These are phyloP conservation scores for Ceratobasidium sp. DNA, from an alignment of 1,284 basidiomycete genomes.

Conservation along the genomic window DNA sequence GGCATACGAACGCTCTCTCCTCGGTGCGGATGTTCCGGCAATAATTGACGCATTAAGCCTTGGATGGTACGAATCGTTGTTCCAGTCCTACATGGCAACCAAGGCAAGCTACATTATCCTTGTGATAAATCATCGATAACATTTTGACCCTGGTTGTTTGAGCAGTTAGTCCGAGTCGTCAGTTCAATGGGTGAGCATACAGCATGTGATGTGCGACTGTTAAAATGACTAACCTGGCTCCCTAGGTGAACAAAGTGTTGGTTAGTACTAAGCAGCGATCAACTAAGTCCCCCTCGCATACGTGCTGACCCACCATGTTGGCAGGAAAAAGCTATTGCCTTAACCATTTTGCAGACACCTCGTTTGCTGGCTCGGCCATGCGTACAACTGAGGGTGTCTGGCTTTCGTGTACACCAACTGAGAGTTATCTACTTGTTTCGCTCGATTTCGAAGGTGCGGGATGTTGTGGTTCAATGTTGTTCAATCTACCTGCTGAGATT, in stretches of 20 bases:
- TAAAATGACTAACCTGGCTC: too few species aligned
- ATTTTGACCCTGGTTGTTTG: background rate
- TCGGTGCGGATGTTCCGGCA: conserved; percentile 67
- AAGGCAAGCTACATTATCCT: conserved; percentile 57
- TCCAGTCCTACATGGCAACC: conserved; percentile 69
- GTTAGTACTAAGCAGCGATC: conserved; percentile 57
- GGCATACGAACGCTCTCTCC: conserved; percentile 63
- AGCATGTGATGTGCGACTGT: background rate
- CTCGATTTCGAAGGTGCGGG: conserved; percentile 69
- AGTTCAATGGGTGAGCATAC: conserved; percentile 68
- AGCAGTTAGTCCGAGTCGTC: conserved; percentile 69
- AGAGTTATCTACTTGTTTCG: conserved; percentile 65
- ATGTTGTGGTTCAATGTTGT: too few species aligned
- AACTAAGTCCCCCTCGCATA: background rate
- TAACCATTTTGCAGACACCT: too few species aligned
- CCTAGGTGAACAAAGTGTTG: conserved; percentile 70
- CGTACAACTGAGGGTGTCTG: too few species aligned
- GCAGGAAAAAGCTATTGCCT: conserved; percentile 60
- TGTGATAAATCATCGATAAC: background rate
- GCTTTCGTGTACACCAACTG: conserved; percentile 71
- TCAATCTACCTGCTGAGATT: background rate
- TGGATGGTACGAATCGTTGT: conserved; percentile 74
- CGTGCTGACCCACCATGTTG: background rate
- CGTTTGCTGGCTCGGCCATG: too few species aligned
- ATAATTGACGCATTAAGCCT: conserved; percentile 67